Evolutionary conservation across 805 yeast species (phyloP).

Genomic region (Saturnispora saitoi): DNA sequence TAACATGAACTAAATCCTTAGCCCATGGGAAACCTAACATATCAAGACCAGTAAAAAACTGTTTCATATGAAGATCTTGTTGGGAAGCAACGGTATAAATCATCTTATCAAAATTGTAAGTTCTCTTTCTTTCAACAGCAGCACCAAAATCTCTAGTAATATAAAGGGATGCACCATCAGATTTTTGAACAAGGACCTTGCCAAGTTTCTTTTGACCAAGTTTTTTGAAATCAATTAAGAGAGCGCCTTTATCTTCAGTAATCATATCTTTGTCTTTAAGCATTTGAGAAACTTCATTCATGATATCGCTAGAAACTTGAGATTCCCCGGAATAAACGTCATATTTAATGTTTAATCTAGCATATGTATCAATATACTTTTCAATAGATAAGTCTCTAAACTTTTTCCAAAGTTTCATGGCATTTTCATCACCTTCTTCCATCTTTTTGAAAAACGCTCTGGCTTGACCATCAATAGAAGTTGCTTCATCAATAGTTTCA

Average conservation of each 20-base stretch:
- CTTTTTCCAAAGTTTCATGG: constrained; percentile 70
- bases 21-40: constrained; percentile 91
- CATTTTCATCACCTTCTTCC: constrained; percentile 88
- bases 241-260: constrained; percentile 86
- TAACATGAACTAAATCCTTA: constrained; percentile 63
- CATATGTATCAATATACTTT: constrained; percentile 79
- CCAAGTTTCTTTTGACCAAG: constrained; percentile 83
- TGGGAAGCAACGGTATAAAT: constrained; percentile 92
- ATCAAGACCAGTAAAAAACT: constrained; percentile 87
- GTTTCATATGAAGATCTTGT: constrained; percentile 91
- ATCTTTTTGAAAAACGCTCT: constrained; percentile 78
- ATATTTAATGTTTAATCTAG: constrained; percentile 81
- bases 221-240: constrained; percentile 73
- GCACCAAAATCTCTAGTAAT: constrained; percentile 96
- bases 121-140: constrained; percentile 82
- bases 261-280: constrained; percentile 64
- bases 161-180: constrained; percentile 92
- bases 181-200: constrained; percentile 83
- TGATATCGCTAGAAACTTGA: constrained; percentile 67
- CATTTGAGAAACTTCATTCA: constrained; percentile 54
- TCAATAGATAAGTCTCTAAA: constrained; percentile 89
- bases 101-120: constrained; percentile 87
- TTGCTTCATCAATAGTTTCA: constrained; percentile 36
- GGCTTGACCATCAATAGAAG: constrained; percentile 70
- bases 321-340: constrained; percentile 95